Percentiles rank a stretch among this genome's conserved stretches.
These are phyloP conservation scores for Pleurotus sapidus DNA, from an alignment of 768 basidiomycete genomes.

Conservation along the genomic window DNA sequence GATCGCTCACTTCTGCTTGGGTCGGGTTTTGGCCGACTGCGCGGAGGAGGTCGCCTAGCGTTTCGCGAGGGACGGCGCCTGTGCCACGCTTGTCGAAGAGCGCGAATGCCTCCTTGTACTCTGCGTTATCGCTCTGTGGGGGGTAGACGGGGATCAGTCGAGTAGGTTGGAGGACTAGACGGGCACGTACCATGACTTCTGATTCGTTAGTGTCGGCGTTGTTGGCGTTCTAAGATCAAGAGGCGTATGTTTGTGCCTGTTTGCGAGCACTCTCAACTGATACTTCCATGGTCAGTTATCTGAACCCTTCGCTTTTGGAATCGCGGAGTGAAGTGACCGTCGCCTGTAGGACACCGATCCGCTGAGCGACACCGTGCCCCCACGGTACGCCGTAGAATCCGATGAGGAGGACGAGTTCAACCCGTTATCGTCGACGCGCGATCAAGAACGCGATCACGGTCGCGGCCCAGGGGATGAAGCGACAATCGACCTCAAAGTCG, in stretches of 20 bases:
- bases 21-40: conserved; percentile 99
- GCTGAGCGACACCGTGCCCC: conserved; percentile 51
- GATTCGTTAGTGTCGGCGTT: too few species aligned
- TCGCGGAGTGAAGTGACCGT: too few species aligned
- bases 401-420: conserved; percentile 68
- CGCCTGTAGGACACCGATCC: conserved; percentile 46
- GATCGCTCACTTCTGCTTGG: conserved; percentile 91
- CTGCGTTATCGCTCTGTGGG: conserved; percentile 50
- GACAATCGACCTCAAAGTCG: conserved; percentile 30
- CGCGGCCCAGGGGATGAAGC: conserved; percentile 1
- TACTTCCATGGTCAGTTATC: too few species aligned
- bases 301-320: too few species aligned
- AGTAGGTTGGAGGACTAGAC: not conserved
- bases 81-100: conserved; percentile 97
- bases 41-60: conserved; percentile 88
- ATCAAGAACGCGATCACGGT: conserved; percentile 14
- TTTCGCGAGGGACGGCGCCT: conserved; percentile 83
- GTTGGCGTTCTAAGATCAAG: too few species aligned
- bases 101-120: conserved; percentile 97
- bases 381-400: conserved; percentile 62
- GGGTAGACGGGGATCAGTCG: too few species aligned
- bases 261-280: not conserved
- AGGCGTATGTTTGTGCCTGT: not conserved
- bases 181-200: too few species aligned
- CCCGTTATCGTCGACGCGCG: conserved; percentile 24